phyloP scores from a whole-genome alignment of 2,329 filamentous ascomycete species.

The Phoma sp. region DNA sequence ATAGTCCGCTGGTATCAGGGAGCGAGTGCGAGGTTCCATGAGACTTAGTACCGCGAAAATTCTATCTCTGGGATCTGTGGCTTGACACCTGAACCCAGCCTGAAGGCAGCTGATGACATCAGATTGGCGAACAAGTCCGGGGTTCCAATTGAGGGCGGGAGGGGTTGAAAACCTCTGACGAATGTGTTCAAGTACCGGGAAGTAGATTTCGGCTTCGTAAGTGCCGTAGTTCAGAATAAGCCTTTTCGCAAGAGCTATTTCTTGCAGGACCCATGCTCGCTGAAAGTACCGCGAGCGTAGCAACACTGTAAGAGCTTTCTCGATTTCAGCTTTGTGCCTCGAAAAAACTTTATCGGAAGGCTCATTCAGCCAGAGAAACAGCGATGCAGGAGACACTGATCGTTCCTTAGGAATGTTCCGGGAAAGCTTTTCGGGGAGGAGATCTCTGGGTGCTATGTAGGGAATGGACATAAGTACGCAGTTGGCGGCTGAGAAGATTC shows the following conservation, averaged over 20 bases:
- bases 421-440: too few relatives aligned
- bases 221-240: neutral
- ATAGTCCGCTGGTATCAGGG: neutral
- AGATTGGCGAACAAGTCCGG: neutral
- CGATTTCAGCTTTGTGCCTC: neutral
- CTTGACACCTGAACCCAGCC: neutral
- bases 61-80: neutral
- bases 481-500: neutral
- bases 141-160: neutral
- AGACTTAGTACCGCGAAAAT: neutral
- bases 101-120: neutral
- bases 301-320: neutral
- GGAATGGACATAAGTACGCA: neutral
- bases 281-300: neutral
- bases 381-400: neutral
- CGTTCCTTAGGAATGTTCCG: too few relatives aligned
- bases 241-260: neutral
- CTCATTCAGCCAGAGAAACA: neutral
- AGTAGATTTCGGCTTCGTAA: neutral
- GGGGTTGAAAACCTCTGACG: neutral
- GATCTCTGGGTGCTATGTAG: neutral
- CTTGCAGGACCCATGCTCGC: neutral
- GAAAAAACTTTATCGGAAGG: neutral
- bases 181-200: neutral
- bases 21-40: neutral